Base-by-base conservation (phyloP, 805 yeast species). In the Metschnikowia borealis region DNA sequence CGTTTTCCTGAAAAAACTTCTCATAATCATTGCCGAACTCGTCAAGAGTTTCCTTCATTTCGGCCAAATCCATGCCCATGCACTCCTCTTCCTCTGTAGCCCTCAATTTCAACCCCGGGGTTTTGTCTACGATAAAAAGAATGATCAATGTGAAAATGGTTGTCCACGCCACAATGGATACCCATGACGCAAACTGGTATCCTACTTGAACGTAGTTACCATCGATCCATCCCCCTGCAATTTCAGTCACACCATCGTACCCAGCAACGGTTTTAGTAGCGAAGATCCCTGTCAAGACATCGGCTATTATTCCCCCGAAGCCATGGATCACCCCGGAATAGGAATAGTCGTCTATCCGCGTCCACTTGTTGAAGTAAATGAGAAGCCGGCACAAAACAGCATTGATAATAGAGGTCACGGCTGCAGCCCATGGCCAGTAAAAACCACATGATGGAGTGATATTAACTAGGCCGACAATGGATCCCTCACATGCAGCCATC, bases 91-190 rank as follows among this genome's bases (percentile, higher is more conserved):
- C 80, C 17, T 65, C 72, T 18, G 65, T 42, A 6, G 73, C 78
- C 60, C 78, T 73, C 55, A 79, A 62, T 50, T 73, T 65, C 47
- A 70, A 63, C 3, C 82, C 82, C 10, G 84, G 84, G 45, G 78
- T 77, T 48, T 70, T 64, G 58, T 80, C 79, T 40, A 80, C 75
- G 15, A 73, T 54, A 53, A 73, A 75, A 54, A 80, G 75, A 48
- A 78, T 67, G 1, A 67, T 58, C 49, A 69, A 60, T 0, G 82
- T 77, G 48, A 71, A 69, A 18, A 67, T 68, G 26, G 65, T 62
- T 11, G 81, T 70, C 83, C 83, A 79, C 2, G 67, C 70, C 3
- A 65, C 57, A 49, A 69, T 71, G 0, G 78, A 56, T 33, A 59
- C 55, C 74, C 78, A 67, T 15, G 72, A 73, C 1, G 79, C 78